phyloP scores from a whole-genome alignment of 2,329 filamentous ascomycete genomes.

The Aspergillus cejpii region DNA sequence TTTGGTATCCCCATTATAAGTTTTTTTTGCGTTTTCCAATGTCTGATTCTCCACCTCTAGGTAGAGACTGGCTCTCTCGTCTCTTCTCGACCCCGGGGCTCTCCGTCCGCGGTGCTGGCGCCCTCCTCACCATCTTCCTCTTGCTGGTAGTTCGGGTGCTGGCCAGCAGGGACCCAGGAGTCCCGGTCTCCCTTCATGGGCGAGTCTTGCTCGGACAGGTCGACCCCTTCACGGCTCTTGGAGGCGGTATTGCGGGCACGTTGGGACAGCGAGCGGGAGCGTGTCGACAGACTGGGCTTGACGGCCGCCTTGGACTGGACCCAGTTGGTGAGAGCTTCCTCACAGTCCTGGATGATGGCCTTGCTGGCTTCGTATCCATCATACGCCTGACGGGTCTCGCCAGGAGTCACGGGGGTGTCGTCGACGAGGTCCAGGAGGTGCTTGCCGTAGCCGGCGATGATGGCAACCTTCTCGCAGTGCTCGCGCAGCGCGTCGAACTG shows the following conservation, averaged over 20 bases:
- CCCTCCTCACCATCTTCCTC: constrained; percentile 40
- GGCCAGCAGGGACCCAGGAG: constrained; percentile 69
- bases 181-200: constrained; percentile 71
- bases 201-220: constrained; percentile 75
- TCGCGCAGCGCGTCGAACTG: constrained; percentile 96
- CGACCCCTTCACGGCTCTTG: constrained; percentile 62
- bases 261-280: constrained; percentile 80
- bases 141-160: constrained; percentile 44
- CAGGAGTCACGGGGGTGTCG: constrained; percentile 92
- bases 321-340: constrained; percentile 96
- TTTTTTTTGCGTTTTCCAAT: background rate
- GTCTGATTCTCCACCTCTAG: constrained; percentile 1
- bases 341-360: constrained; percentile 97
- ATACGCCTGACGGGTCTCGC: constrained; percentile 91
- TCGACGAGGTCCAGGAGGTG: constrained; percentile 96
- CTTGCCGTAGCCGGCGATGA: constrained; percentile 96
- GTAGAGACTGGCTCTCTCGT: constrained; percentile 29
- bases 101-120: constrained; percentile 29
- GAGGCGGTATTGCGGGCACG: constrained; percentile 68
- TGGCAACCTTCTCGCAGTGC: constrained; percentile 96
- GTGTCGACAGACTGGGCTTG: constrained; percentile 75
- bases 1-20: background rate
- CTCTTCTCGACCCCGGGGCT: constrained; percentile 33
- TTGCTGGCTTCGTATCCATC: constrained; percentile 98
- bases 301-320: constrained; percentile 84